A percentile compares a stretch with the other conserved stretches of the same genome.
Evolutionary conservation across 2,329 filamentous ascomycete species (phyloP).

Genomic region (Aschersonia sp.): DNA sequence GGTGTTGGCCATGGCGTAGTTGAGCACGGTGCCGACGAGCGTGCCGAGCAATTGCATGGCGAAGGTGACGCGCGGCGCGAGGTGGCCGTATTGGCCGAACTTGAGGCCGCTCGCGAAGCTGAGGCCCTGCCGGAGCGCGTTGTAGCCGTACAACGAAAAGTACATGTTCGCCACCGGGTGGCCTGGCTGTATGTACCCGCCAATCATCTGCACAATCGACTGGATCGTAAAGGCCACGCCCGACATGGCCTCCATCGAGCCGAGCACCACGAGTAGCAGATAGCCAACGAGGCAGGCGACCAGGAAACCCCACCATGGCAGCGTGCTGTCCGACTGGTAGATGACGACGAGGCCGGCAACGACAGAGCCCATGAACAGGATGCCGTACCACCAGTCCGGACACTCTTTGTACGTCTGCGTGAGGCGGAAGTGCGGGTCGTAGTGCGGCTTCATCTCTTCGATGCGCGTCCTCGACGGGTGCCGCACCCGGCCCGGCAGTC

Average conservation of each 20-base stretch:
- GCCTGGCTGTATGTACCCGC: constrained; percentile 28
- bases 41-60: constrained; percentile 24
- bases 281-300: constrained; percentile 19
- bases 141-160: constrained; percentile 22
- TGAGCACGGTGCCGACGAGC: constrained; percentile 25
- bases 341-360: constrained; percentile 22
- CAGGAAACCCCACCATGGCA: constrained; percentile 25
- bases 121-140: constrained; percentile 17
- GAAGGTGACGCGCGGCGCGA: constrained; percentile 7
- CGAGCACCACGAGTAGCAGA: constrained; percentile 24
- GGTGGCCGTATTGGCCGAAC: constrained; percentile 18
- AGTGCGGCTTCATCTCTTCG: constrained; percentile 6
- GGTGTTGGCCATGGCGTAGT: constrained; percentile 29
- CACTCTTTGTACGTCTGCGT: constrained; percentile 26
- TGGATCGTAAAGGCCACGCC: constrained; percentile 18
- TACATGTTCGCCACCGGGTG: constrained; percentile 27
- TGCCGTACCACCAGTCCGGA: constrained; percentile 27
- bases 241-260: constrained; percentile 19
- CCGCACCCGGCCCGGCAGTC: background rate
- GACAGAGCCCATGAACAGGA: constrained; percentile 10
- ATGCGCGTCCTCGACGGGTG: background rate
- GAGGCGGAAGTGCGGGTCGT: constrained; percentile 26
- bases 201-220: constrained; percentile 29
- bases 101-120: constrained; percentile 13
- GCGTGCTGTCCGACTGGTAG: constrained; percentile 13